Base-by-base conservation (phyloP, 768 basidiomycete genomes). In the Daedalea quercina region DNA sequence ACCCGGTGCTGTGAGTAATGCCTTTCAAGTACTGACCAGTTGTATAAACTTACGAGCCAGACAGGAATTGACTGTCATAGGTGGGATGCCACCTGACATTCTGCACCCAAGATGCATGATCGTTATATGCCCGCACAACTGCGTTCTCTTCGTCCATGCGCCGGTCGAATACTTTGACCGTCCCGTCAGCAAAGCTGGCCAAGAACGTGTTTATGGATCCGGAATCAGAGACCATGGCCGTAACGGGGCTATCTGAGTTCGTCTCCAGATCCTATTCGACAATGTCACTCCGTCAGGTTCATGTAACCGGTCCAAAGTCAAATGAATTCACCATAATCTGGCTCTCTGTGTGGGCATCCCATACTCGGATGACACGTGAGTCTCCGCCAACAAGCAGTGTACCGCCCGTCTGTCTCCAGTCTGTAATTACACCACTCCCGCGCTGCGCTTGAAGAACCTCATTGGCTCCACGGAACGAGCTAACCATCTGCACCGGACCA, bases 331-430 rank as follows among this genome's bases (percentile, higher is more conserved):
- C 90, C 71, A 86, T 65, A 42, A 85, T 73, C 52, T 83, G 80
- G 23, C 77, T 82, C 66, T 98, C 96, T 1, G 88, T 87, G 58
- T 90, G 85, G 9, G 94, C 95, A 65, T 99, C 94, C 96, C 96
- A 99, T 3, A 94, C 77, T 54, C 92, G 79, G 55, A 99, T 87
- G 35, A 85, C 82, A 53, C 84, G 81, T 34, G 91, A 87, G 69
- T 98, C 95, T 1, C 95, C 96, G 9, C 90, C 90, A 24, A 92
- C 83, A n/a, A 97, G 73, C 31, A 98, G 70, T 24, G 82, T 83
- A 0, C 94, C 96, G 23, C 84, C 78, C 1, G 79, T 76, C 69
- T 97, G 95, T 63, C 89, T 91, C 96, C 96, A 99, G 54, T 95
- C 92, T 54, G 88, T 81, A 25, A 98, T 77, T 47, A 97, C 72